Evolutionary conservation across 2,329 filamentous ascomycete species (phyloP).

Genomic region (Sphaerulina musiva): DNA sequence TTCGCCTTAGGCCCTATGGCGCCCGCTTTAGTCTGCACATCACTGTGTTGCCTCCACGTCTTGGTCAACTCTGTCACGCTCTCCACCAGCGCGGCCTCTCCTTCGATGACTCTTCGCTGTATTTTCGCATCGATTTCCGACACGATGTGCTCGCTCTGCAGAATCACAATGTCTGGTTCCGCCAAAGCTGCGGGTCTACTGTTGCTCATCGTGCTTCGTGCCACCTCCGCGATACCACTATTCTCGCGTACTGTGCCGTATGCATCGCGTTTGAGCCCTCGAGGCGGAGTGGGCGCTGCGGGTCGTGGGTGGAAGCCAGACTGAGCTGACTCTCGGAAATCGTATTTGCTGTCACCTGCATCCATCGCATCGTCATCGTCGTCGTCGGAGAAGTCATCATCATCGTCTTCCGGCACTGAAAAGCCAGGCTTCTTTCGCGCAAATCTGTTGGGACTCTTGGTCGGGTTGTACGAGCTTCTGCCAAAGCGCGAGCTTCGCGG

Average conservation of each 20-base stretch:
- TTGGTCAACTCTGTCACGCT: conserved; percentile 25
- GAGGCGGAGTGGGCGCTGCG: conserved; percentile 19
- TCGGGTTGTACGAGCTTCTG: conserved; percentile 29
- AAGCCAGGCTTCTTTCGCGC: conserved; percentile 26
- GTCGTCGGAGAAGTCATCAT: conserved; percentile 23
- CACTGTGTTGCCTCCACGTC: conserved; percentile 26
- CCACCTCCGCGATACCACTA: conserved; percentile 62
- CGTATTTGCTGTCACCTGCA: conserved; percentile 32
- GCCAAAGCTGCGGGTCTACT: conserved; percentile 49
- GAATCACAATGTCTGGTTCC: conserved; percentile 65
- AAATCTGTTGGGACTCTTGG: conserved; percentile 26
- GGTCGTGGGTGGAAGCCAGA: neutral
- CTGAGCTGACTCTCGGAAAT: conserved; percentile 1
- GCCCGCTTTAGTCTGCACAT: conserved; percentile 27
- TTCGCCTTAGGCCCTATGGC: conserved; percentile 43
- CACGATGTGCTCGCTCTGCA: conserved; percentile 68
- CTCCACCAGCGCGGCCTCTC: conserved; percentile 17
- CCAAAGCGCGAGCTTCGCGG: conserved; percentile 30
- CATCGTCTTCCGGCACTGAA: conserved; percentile 31
- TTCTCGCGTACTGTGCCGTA: conserved; percentile 40
- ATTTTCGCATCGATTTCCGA: conserved; percentile 34
- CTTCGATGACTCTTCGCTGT: conserved; percentile 25
- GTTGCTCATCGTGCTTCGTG: conserved; percentile 60
- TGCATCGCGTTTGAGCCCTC: conserved; percentile 36
- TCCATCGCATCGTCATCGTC: conserved; percentile 34